Evolutionary conservation across 352 stramenopile genomes (phyloP).

Genomic region (Phytophthora hibernalis): DNA sequence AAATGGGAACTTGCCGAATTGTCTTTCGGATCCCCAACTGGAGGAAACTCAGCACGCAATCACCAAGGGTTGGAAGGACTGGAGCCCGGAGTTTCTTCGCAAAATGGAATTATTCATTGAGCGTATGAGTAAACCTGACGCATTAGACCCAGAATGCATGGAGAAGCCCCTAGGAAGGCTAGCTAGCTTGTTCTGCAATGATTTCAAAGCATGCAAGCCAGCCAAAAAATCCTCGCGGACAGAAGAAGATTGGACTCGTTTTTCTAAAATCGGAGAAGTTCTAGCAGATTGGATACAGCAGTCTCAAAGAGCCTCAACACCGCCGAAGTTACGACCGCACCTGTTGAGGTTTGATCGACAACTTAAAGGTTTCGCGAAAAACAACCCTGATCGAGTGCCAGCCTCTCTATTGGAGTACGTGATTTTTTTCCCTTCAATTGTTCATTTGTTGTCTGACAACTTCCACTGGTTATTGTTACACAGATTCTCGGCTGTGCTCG

Average conservation of each 20-base stretch:
- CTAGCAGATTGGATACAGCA: conserved; percentile 12
- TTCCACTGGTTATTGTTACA: not conserved
- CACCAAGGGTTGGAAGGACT: not conserved
- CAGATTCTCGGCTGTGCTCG: not conserved
- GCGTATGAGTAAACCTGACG: not conserved
- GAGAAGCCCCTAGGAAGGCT: conserved; percentile 11
- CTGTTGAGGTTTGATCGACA: conserved; percentile 15
- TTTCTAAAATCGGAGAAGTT: conserved; percentile 15
- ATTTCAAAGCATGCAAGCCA: conserved; percentile 2
- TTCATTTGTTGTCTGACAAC: not conserved
- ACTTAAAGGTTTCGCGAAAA: conserved; percentile 13
- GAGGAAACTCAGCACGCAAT: not conserved
- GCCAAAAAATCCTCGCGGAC: not conserved
- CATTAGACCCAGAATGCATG: conserved; percentile 1
- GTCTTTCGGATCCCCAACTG: not conserved
- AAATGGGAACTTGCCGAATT: conserved; percentile 1
- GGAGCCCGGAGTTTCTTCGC: not conserved
- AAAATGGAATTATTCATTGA: conserved; percentile 14
- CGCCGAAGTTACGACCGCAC: not conserved
- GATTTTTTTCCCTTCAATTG: not conserved
- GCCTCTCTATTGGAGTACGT: conserved; percentile 13
- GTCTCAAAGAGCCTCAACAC: not conserved
- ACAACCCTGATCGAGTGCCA: conserved; percentile 7
- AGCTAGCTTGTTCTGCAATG: conserved; percentile 8
- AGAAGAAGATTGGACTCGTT: conserved; percentile 15